Evolutionary conservation across 129 eudicot species (phyloP).

Genomic region (Helianthus annuus): DNA sequence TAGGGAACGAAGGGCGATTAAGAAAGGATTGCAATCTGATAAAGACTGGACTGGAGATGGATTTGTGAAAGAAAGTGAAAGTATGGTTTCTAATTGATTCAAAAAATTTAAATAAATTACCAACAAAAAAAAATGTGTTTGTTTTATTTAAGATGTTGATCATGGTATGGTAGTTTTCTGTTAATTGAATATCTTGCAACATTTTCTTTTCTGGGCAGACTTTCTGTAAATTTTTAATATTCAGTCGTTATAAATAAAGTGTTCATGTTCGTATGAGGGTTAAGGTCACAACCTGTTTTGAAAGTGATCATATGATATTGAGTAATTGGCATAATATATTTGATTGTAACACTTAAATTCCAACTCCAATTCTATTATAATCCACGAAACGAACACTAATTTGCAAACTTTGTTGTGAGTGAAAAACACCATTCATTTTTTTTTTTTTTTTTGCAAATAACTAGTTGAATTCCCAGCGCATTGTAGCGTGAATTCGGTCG

Average conservation of each 20-base stretch:
- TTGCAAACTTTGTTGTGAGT: too few relatives aligned
- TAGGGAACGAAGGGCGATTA: slow-evolving; percentile 60
- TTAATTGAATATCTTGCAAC: neutral
- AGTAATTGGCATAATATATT: too few relatives aligned
- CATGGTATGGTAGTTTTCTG: slow-evolving; percentile 9
- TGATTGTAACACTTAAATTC: too few relatives aligned
- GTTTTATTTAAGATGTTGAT: neutral
- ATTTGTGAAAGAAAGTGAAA: slow-evolving; percentile 88
- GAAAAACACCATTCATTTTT: too few relatives aligned
- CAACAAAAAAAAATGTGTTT: neutral
- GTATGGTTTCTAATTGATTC: slow-evolving; percentile 88
- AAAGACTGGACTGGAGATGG: slow-evolving; percentile 99
- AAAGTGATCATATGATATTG: neutral
- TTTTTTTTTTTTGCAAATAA: too few relatives aligned
- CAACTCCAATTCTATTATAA: too few relatives aligned
- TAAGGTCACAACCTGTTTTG: neutral
- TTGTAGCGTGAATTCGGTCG: too few relatives aligned
- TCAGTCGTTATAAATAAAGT: slow-evolving; percentile 22
- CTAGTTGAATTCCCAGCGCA: too few relatives aligned
- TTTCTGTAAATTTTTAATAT: slow-evolving; percentile 17
- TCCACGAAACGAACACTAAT: too few relatives aligned
- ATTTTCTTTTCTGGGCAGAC: slow-evolving; percentile 9
- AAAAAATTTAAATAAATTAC: neutral
- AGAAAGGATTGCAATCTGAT: slow-evolving; percentile 82
- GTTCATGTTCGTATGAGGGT: slow-evolving; percentile 11